A percentile compares a stretch with the other conserved stretches of the same genome.
phyloP scores from a whole-genome alignment of 176 grass and related monocot species.

The Triticum aestivum region DNA sequence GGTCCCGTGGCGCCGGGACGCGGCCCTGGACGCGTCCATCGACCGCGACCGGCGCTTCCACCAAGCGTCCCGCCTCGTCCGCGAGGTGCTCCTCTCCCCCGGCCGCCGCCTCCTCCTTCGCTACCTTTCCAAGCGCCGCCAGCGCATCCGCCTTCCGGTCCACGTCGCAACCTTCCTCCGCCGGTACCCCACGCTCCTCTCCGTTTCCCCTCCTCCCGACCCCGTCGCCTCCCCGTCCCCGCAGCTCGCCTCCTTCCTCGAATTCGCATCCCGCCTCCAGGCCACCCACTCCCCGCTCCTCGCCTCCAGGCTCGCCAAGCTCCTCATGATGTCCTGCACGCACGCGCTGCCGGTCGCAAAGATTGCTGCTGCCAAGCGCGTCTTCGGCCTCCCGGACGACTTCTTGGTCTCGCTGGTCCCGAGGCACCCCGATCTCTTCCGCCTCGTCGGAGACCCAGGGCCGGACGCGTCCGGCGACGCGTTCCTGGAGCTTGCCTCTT shows the following conservation, averaged over 20 bases:
- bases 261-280: constrained; percentile 37
- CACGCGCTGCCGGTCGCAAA: constrained; percentile 60
- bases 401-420: constrained; percentile 68
- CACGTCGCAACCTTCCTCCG: constrained; percentile 63
- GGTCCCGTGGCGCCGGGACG: constrained; percentile 73
- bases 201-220: constrained; percentile 45
- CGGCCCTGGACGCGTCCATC: constrained; percentile 49
- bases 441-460: constrained; percentile 45
- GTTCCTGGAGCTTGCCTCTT: constrained; percentile 65
- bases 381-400: constrained; percentile 85
- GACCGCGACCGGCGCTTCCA: constrained; percentile 64
- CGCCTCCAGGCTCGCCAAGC: constrained; percentile 70
- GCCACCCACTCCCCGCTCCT: constrained; percentile 38
- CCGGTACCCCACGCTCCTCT: constrained; percentile 73
- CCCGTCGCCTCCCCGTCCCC: constrained; percentile 67
- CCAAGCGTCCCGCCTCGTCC: constrained; percentile 54
- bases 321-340: constrained; percentile 83
- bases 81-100: constrained; percentile 73
- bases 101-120: constrained; percentile 54
- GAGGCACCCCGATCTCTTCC: constrained; percentile 53
- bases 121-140: constrained; percentile 76
- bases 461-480: constrained; percentile 39
- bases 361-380: constrained; percentile 58
- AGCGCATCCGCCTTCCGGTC: constrained; percentile 57
- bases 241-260: constrained; percentile 49